These are phyloP conservation scores for Filosporella fistucella DNA, from an alignment of 495 filamentous ascomycete species.

Conservation along the genomic window DNA sequence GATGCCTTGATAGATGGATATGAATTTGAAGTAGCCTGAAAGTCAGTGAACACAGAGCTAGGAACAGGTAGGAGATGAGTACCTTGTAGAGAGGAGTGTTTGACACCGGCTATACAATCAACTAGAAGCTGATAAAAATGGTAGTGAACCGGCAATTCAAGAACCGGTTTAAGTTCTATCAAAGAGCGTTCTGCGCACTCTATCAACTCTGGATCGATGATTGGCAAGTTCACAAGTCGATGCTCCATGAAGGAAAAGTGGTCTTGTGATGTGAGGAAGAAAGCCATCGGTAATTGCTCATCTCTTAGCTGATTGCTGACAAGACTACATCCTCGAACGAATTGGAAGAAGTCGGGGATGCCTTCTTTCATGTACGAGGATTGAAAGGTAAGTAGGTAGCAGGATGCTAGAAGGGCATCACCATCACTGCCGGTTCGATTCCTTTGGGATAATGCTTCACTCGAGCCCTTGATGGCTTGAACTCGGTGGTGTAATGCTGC, in stretches of 20 bases:
- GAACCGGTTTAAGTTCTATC: neutral
- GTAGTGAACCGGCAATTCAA: neutral
- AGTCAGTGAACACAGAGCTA: neutral
- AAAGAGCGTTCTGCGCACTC: conserved; percentile 13
- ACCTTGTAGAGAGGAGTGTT: conserved; percentile 11
- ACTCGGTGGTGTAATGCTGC: conserved; percentile 16
- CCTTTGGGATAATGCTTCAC: conserved; percentile 10
- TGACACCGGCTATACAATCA: conserved; percentile 9
- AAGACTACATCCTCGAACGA: conserved; percentile 17
- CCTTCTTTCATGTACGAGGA: conserved; percentile 22
- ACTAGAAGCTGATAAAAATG: conserved; percentile 6
- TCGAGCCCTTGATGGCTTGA: conserved; percentile 17
- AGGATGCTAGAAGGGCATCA: conserved; percentile 18
- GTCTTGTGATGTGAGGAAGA: conserved; percentile 7
- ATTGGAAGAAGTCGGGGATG: conserved; percentile 16
- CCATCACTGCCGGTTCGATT: conserved; percentile 9
- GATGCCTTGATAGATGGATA: conserved; percentile 10
- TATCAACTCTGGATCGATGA: conserved; percentile 11
- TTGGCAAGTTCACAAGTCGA: conserved; percentile 12
- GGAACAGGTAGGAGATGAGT: neutral
- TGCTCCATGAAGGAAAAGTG: conserved; percentile 17
- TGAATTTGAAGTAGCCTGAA: conserved; percentile 20
- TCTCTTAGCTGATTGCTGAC: conserved; percentile 7
- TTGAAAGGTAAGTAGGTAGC: conserved; percentile 21
- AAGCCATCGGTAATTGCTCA: conserved; percentile 11